Percentiles rank a stretch among this genome's conserved stretches.
These are phyloP conservation scores for Vickermania spadyakhi DNA, from an alignment of 208 protist species.

Conservation along the genomic window DNA sequence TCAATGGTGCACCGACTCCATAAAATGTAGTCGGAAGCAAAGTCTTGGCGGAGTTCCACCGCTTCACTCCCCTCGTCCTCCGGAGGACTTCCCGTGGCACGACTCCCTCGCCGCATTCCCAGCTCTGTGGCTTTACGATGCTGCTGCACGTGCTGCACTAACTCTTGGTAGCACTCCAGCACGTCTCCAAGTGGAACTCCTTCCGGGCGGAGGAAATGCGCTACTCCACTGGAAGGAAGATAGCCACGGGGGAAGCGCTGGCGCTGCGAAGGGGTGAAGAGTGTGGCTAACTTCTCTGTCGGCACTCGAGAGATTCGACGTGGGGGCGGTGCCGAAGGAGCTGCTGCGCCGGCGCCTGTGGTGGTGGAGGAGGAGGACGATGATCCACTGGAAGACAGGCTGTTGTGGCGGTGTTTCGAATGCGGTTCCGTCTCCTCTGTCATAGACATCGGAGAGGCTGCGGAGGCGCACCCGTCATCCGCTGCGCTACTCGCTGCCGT, in stretches of 20 bases:
- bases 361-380: no score
- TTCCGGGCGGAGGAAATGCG: slow-evolving; percentile 47
- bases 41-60: slow-evolving; percentile 55
- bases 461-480: no score
- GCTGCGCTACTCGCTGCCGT: no score
- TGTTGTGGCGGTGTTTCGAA: no score
- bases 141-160: slow-evolving; percentile 14
- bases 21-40: slow-evolving; percentile 66
- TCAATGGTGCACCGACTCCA: slow-evolving; percentile 44
- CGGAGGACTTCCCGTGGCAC: not conserved
- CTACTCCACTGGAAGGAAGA: slow-evolving; percentile 58
- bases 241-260: slow-evolving; percentile 53
- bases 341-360: no score
- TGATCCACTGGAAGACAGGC: no score
- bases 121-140: no score
- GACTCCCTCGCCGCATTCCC: no score
- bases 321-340: not conserved
- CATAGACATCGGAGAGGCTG: no score
- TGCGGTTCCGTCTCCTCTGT: no score
- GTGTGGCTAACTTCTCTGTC: slow-evolving; percentile 9
- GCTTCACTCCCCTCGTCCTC: not conserved
- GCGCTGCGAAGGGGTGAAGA: slow-evolving; percentile 42
- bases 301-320: slow-evolving; percentile 36
- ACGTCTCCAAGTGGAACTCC: slow-evolving; percentile 51
- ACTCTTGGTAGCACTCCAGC: slow-evolving; percentile 40